phyloP scores from a whole-genome alignment of 108 stramenopile genomes.

The Skeletonema potamos region DNA sequence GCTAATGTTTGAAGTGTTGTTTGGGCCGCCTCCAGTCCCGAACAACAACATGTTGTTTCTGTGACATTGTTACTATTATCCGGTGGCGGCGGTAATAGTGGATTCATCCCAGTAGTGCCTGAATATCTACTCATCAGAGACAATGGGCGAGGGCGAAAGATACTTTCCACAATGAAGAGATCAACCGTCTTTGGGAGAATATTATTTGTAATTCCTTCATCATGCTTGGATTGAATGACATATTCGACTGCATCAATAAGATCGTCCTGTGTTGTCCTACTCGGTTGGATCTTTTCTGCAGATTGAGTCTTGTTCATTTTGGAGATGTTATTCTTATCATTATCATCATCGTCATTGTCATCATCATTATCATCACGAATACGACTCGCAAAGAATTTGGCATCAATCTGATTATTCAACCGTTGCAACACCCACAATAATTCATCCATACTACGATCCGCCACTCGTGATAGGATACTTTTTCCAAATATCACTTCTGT shows the following conservation, averaged over 20 bases:
- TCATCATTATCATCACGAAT: not conserved
- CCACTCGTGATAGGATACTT: constrained; percentile 46
- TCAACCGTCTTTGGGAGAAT: constrained; percentile 31
- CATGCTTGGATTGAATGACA: constrained; percentile 1
- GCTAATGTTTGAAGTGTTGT: constrained; percentile 17
- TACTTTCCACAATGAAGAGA: constrained; percentile 46
- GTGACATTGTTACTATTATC: not conserved
- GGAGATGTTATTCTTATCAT: not conserved
- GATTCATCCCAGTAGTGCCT: too few relatives aligned
- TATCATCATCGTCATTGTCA: not conserved
- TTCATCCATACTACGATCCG: constrained; percentile 41
- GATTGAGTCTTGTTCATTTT: not conserved
- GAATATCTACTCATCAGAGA: constrained; percentile 6
- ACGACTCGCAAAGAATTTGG: constrained; percentile 31
- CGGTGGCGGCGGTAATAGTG: not conserved
- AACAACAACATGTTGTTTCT: constrained; percentile 15
- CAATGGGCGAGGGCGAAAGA: constrained; percentile 42
- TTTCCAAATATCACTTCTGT: constrained; percentile 31
- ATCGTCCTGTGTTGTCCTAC: constrained; percentile 9
- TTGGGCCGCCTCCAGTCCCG: constrained; percentile 39
- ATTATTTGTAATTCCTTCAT: not conserved
- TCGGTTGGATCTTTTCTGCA: constrained; percentile 5
- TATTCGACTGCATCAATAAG: constrained; percentile 29
- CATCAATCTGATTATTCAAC: constrained; percentile 28
- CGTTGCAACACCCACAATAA: constrained; percentile 46